phyloP scores from a whole-genome alignment of 495 filamentous ascomycete genomes.

The Schizothecium vesticola region DNA sequence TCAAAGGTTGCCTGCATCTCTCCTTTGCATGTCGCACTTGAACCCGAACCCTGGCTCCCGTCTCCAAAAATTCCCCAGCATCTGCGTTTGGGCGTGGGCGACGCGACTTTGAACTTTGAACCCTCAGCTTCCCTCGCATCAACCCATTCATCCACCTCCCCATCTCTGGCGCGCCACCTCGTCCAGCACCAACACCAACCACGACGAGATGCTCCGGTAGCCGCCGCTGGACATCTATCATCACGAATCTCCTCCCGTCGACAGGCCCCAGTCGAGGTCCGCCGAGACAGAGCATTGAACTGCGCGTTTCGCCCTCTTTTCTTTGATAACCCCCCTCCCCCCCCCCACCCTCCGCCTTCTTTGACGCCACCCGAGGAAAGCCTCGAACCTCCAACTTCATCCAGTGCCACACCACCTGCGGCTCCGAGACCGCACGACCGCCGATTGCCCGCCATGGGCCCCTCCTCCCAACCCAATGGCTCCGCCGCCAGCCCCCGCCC shows the following conservation, averaged over 20 bases:
- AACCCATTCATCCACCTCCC: neutral
- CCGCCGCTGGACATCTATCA: neutral
- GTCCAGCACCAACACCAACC: neutral
- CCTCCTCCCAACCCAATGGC: conserved; percentile 24
- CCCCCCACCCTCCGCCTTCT: neutral
- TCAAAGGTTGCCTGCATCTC: neutral
- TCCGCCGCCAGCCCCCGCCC: conserved; percentile 21
- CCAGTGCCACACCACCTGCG: neutral
- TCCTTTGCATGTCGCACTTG: too few relatives aligned
- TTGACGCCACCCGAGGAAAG: neutral
- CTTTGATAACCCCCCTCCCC: neutral
- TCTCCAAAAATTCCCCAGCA: neutral
- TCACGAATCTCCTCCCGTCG: neutral
- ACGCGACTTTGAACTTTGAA: neutral
- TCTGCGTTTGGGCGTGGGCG: neutral
- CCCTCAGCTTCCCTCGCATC: neutral
- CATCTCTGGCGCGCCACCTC: neutral
- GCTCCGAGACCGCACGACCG: neutral
- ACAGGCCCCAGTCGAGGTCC: neutral
- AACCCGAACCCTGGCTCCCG: neutral
- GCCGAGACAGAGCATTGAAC: neutral
- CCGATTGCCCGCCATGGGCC: conserved; percentile 26
- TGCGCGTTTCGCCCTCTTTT: neutral
- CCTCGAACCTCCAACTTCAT: neutral
- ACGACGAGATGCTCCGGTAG: neutral